Evolutionary conservation across 805 yeast genomes (phyloP).

Genomic region (Zygoascus biomembranicola): DNA sequence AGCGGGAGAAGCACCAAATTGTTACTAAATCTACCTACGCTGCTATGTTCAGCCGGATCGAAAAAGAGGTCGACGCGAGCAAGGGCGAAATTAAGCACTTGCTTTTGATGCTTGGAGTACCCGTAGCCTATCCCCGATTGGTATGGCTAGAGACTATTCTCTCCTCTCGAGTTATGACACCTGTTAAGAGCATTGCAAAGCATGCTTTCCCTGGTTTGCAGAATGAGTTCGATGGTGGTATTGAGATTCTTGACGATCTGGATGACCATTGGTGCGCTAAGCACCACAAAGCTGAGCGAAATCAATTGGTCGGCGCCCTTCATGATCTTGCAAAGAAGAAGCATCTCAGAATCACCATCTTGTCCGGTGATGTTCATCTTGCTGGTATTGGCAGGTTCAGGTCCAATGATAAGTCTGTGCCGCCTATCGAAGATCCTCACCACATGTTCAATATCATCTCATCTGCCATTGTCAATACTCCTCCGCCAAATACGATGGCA

Average conservation of each 20-base stretch:
- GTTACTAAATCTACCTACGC: slow-evolving; percentile 50
- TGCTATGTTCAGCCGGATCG: slow-evolving; percentile 50
- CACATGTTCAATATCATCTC: slow-evolving; percentile 71
- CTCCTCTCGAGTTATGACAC: slow-evolving; percentile 45
- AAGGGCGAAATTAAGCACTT: slow-evolving; percentile 63
- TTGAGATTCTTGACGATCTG: slow-evolving; percentile 86
- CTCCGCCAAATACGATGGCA: slow-evolving; percentile 89
- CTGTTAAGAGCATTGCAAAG: slow-evolving; percentile 46
- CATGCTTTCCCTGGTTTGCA: slow-evolving; percentile 63
- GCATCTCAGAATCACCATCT: slow-evolving; percentile 70
- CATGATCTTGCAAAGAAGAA: slow-evolving; percentile 56
- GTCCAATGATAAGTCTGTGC: slow-evolving; percentile 38
- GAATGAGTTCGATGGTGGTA: slow-evolving; percentile 86
- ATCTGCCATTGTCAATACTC: slow-evolving; percentile 85
- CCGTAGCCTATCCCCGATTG: slow-evolving; percentile 87
- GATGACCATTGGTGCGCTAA: slow-evolving; percentile 96
- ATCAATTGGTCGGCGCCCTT: slow-evolving; percentile 51
- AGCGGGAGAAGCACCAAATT: slow-evolving; percentile 57
- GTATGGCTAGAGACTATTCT: slow-evolving; percentile 82
- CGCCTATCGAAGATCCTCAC: slow-evolving; percentile 58
- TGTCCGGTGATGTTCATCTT: slow-evolving; percentile 91
- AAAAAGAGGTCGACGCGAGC: slow-evolving; percentile 42
- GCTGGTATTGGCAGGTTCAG: slow-evolving; percentile 75
- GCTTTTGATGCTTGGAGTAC: slow-evolving; percentile 82
- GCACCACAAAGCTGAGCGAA: slow-evolving; percentile 81